Conservation (phyloP, 495 filamentous ascomycete species). For the Daldinia loculata region DNA sequence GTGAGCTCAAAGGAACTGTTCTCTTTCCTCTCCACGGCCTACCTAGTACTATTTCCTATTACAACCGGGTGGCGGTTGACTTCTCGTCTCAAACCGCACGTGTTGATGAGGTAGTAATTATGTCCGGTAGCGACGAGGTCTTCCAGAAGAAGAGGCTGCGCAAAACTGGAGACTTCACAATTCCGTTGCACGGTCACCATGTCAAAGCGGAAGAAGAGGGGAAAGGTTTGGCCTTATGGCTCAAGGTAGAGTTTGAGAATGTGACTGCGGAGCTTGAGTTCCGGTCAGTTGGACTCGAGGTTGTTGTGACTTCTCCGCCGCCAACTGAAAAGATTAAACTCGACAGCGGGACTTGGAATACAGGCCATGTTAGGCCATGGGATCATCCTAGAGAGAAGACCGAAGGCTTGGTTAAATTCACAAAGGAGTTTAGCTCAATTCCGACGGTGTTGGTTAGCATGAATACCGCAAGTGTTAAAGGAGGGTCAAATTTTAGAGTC, state of each 20-base stretch:
- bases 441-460: neutral
- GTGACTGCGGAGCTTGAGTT: neutral
- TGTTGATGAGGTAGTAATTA: conserved; percentile 2
- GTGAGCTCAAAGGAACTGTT: neutral
- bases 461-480: neutral
- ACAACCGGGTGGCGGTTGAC: neutral
- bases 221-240: neutral
- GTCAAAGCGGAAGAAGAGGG: neutral
- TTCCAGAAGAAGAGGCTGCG: conserved; percentile 3
- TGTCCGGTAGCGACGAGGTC: conserved; percentile 1
- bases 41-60: neutral
- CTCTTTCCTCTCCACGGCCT: neutral
- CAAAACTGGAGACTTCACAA: conserved; percentile 1
- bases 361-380: neutral
- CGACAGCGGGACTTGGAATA: neutral
- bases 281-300: neutral
- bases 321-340: neutral
- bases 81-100: conserved; percentile 1
- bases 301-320: neutral
- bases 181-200: neutral
- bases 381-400: neutral
- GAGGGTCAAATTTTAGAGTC: neutral
- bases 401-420: neutral
- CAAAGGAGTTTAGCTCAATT: neutral
- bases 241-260: neutral